These are phyloP conservation scores for Pseudogymnoascus sp. DNA, from an alignment of 2,329 filamentous ascomycete species.

Conservation along the genomic window DNA sequence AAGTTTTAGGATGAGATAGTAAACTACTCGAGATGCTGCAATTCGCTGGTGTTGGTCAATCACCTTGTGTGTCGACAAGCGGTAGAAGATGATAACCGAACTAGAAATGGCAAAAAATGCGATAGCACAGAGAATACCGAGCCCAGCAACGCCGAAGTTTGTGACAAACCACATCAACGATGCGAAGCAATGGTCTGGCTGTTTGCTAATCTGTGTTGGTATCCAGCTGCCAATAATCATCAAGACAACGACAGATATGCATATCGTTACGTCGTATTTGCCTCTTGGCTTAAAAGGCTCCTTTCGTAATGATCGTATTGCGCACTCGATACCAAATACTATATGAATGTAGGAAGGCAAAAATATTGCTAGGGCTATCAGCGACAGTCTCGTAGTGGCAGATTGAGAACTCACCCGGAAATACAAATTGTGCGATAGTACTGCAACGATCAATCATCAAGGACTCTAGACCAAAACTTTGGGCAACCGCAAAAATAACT, in stretches of 20 bases:
- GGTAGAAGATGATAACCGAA: constrained; percentile 46
- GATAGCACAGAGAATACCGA: constrained; percentile 45
- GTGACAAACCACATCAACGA: constrained; percentile 60
- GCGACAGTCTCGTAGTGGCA: constrained; percentile 7
- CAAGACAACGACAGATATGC: constrained; percentile 41
- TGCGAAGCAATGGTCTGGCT: constrained; percentile 55
- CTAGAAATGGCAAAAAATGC: constrained; percentile 42
- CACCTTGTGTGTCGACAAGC: constrained; percentile 43
- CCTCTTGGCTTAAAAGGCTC: constrained; percentile 49
- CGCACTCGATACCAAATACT: constrained; percentile 55
- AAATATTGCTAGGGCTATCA: constrained; percentile 49
- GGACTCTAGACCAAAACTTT: constrained; percentile 44
- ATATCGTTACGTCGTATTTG: constrained; percentile 52
- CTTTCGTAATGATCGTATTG: constrained; percentile 44
- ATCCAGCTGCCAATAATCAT: constrained; percentile 49
- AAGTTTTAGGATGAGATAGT: constrained; percentile 48
- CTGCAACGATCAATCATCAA: constrained; percentile 45
- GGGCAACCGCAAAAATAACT: constrained; percentile 46
- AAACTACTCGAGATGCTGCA: constrained; percentile 60
- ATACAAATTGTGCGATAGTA: constrained; percentile 47
- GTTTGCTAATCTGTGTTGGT: constrained; percentile 45
- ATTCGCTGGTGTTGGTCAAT: constrained; percentile 52
- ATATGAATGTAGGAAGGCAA: constrained; percentile 57
- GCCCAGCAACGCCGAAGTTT: constrained; percentile 48
- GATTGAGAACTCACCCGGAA: constrained; percentile 42